Evolutionary conservation across 1,284 basidiomycete genomes (phyloP).

Genomic region (Irpex sp.): DNA sequence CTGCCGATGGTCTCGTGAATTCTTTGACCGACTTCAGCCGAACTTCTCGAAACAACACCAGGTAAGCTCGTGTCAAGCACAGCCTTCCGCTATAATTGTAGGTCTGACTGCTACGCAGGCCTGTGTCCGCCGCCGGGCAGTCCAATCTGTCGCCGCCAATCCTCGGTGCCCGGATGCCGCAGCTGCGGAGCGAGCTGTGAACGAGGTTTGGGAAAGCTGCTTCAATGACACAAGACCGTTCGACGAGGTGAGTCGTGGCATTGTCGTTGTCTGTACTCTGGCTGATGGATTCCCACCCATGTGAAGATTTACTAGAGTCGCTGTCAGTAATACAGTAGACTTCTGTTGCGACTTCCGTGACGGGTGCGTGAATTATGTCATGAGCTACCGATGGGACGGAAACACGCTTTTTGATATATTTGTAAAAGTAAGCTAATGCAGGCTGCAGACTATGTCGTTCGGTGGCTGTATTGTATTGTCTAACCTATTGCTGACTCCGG

Average conservation of each 20-base stretch:
- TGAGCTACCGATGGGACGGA: background rate
- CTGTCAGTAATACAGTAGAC: background rate
- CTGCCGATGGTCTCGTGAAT: slow-evolving; percentile 81
- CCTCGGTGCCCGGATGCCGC: slow-evolving; percentile 75
- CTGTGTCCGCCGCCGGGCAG: slow-evolving; percentile 87
- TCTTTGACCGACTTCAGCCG: background rate
- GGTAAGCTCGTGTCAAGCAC: slow-evolving; percentile 38
- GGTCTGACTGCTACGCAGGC: slow-evolving; percentile 42
- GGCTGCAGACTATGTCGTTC: background rate
- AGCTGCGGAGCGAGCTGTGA: slow-evolving; percentile 85
- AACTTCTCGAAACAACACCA: slow-evolving; percentile 91
- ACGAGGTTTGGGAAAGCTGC: slow-evolving; percentile 96
- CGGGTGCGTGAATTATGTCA: background rate
- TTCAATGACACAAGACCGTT: slow-evolving; percentile 95
- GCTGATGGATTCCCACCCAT: background rate
- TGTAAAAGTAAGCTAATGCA: background rate
- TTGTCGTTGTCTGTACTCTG: background rate
- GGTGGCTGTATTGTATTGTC: background rate
- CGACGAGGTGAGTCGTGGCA: slow-evolving; percentile 68
- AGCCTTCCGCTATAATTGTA: slow-evolving; percentile 5
- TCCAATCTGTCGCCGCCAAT: slow-evolving; percentile 79
- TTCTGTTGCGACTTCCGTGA: background rate
- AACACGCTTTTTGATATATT: background rate
- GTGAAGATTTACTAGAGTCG: slow-evolving; percentile 4
- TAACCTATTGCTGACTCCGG: background rate